A percentile compares a stretch with the other conserved stretches of the same genome.
Conservation (phyloP, 2,329 filamentous ascomycete genomes). For the Colletotrichum coccodes region DNA sequence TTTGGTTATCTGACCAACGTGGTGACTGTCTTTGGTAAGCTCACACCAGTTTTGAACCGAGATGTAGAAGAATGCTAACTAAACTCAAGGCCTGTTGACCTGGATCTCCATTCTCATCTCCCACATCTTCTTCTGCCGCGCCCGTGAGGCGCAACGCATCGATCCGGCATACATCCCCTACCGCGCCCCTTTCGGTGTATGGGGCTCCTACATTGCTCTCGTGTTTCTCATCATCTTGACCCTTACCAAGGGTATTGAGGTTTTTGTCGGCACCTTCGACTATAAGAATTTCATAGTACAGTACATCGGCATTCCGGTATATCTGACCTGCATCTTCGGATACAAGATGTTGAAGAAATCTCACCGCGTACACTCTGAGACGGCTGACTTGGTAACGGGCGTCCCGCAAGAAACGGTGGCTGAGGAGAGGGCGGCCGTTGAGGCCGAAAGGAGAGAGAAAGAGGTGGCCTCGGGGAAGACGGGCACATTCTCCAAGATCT, state of each 20-base stretch:
- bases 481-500: not conserved
- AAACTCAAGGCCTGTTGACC: not conserved
- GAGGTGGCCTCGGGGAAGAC: conserved; percentile 1
- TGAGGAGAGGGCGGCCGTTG: not conserved
- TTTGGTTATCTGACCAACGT: conserved; percentile 46
- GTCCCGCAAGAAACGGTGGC: not conserved
- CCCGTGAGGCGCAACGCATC: conserved; percentile 48
- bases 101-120: conserved; percentile 52
- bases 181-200: conserved; percentile 40
- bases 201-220: conserved; percentile 19
- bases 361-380: not conserved
- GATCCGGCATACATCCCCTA: conserved; percentile 48
- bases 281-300: conserved; percentile 22
- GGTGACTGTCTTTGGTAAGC: conserved; percentile 20
- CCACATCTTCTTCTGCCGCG: conserved; percentile 50
- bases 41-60: fast-evolving
- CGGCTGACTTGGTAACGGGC: conserved; percentile 11
- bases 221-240: conserved; percentile 7
- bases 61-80: not conserved
- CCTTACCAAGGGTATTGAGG: conserved; percentile 15
- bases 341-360: conserved; percentile 4
- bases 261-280: conserved; percentile 19
- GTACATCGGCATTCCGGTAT: conserved; percentile 27
- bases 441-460: not conserved
- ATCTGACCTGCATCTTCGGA: conserved; percentile 3